Conservation (phyloP, 73 alveolate genomes). For the Paramecium sexaurelia region DNA sequence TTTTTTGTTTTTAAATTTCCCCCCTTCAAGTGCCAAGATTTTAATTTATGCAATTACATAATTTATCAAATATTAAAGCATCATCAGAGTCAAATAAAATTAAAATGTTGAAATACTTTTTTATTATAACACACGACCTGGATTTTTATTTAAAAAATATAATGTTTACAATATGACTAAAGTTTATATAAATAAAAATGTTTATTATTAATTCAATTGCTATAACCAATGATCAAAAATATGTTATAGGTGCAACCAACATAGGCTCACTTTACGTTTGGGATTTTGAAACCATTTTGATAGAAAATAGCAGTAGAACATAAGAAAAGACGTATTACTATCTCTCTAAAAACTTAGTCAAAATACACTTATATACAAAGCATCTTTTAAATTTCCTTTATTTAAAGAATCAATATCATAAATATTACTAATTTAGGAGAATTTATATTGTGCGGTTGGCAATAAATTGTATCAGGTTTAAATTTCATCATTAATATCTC, state of each 20-base stretch:
- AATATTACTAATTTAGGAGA: neutral
- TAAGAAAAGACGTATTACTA: slow-evolving; percentile 10
- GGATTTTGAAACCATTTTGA: slow-evolving; percentile 25
- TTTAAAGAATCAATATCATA: neutral
- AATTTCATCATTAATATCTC: neutral
- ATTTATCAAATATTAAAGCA: too few relatives aligned
- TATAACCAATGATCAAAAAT: neutral
- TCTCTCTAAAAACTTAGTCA: neutral
- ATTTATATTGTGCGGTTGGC: neutral
- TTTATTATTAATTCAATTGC: slow-evolving; percentile 24
- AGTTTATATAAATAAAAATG: neutral
- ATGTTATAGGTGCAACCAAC: slow-evolving; percentile 18
- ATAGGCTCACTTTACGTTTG: slow-evolving; percentile 3
- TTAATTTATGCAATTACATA: too few relatives aligned
- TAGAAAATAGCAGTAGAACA: neutral
- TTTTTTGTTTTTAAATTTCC: neutral
- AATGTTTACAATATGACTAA: neutral
- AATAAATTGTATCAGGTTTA: neutral
- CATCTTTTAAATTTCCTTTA: neutral
- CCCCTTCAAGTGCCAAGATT: neutral
- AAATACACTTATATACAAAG: slow-evolving; percentile 14
- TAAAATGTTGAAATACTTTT: too few relatives aligned
- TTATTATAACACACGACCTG: too few relatives aligned
- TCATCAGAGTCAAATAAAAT: too few relatives aligned
- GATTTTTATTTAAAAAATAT: neutral